These are phyloP conservation scores for Raphanus sativus DNA, from an alignment of 345 rosid genomes.

Conservation along the genomic window DNA sequence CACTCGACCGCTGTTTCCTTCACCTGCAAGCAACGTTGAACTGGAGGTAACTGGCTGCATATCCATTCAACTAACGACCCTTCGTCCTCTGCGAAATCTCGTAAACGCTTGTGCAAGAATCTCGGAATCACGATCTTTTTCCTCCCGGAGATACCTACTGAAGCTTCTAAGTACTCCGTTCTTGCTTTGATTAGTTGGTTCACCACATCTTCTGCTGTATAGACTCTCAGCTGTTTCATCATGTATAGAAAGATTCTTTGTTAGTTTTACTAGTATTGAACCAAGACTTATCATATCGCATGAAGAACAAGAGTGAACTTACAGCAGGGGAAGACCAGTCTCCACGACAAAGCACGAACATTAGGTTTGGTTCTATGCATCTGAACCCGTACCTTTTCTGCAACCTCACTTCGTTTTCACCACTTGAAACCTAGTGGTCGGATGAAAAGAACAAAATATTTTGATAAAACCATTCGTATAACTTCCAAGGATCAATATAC, in stretches of 20 bases:
- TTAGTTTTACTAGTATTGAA: neutral
- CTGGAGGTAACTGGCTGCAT: slow-evolving; percentile 38
- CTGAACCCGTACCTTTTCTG: slow-evolving; percentile 31
- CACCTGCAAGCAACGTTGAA: slow-evolving; percentile 37
- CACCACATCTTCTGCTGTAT: slow-evolving; percentile 40
- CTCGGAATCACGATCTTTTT: slow-evolving; percentile 34
- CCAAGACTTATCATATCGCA: neutral
- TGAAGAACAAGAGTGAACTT: slow-evolving; percentile 17
- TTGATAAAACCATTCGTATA: neutral
- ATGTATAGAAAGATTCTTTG: neutral
- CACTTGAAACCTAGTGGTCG: slow-evolving; percentile 12
- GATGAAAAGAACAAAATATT: neutral
- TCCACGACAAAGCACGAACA: slow-evolving; percentile 42
- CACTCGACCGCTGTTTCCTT: slow-evolving; percentile 34
- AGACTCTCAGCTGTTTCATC: slow-evolving; percentile 36
- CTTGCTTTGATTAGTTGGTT: slow-evolving; percentile 40
- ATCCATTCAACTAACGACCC: slow-evolving; percentile 37
- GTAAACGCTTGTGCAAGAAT: slow-evolving; percentile 21
- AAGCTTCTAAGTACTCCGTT: slow-evolving; percentile 41
- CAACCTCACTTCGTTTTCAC: slow-evolving; percentile 29
- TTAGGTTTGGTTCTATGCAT: slow-evolving; percentile 39
- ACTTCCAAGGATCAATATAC: neutral
- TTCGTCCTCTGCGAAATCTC: slow-evolving; percentile 39
- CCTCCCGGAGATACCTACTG: slow-evolving; percentile 33
- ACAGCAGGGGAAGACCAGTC: slow-evolving; percentile 45